Evolutionary conservation across 805 yeast genomes (phyloP), one percentile per base, ranked within the genome.

Genomic region (Starmerella gropengiesseri): DNA sequence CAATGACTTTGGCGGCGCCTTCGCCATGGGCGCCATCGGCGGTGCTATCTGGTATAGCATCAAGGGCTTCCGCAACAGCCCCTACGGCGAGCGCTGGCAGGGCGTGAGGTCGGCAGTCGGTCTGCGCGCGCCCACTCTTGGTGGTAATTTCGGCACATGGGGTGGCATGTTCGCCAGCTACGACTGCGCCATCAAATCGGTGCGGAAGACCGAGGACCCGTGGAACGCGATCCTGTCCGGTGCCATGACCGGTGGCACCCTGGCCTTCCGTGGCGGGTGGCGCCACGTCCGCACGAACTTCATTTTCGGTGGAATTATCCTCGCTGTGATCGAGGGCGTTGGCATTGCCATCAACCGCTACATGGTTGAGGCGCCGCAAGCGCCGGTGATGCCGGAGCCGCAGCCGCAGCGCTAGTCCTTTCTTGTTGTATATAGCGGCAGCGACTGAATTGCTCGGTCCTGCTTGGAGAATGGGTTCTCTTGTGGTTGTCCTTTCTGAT

Each of bases 111-210:
- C 83, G 31, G 96, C 97, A 30, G 81, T 91, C 55, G 85, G 85
- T 61, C 84, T 95, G 40, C 75, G 98, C 64, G 97, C 96, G 2
- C 99, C 99, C 30, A 95, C 89, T 38, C 86, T 89, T 43, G 98
- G 98, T 53, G 98, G 98, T 60, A 91, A 91, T 66, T 89, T 91
- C 59, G 98, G 98, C 68, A 94, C 84, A 30, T 91, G 98, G 98
- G 98, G 98, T 71, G 98, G 98, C 48, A 69, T 91, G 56, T 91
- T 91, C 61, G 85, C 96, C 26, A 81, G 93, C 12, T 91, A 78
- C 60, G 98, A 91, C 65, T 91, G 98, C 71, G 74, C 87, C 13
- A 94, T 91, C 36, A 91, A 89, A 65, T 95, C 89, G 2, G 75
- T 91, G 32, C 82, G 98, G 71, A 82, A 85, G 65, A 84, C 96